These are phyloP conservation scores for Geoglossum cookeanum DNA, from an alignment of 2,329 filamentous ascomycete genomes.

Conservation along the genomic window DNA sequence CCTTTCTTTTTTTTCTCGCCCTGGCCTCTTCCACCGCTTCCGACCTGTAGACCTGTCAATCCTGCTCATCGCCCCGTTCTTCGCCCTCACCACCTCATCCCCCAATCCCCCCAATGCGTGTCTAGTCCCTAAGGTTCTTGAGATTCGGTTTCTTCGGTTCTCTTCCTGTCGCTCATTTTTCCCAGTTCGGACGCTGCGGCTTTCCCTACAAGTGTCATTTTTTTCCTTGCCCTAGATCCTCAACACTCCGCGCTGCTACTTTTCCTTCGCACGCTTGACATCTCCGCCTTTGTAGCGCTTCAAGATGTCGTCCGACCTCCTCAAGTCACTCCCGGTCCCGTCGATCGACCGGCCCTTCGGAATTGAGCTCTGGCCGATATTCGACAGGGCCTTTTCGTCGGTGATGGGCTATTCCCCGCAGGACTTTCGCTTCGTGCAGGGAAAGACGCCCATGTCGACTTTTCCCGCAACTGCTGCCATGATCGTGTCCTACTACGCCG, in stretches of 20 bases:
- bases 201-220: neutral
- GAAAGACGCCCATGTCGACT: conserved; percentile 77
- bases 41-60: no score
- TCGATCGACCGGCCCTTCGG: conserved; percentile 86
- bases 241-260: neutral
- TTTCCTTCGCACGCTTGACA: neutral
- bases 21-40: neutral
- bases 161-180: conserved; percentile 6
- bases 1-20: conserved; percentile 6
- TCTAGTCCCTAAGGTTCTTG: neutral
- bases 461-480: conserved; percentile 64
- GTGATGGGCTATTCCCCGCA: conserved; percentile 66
- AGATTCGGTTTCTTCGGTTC: neutral
- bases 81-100: neutral
- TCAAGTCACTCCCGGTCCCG: conserved; percentile 32
- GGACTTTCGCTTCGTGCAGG: conserved; percentile 68
- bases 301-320: neutral
- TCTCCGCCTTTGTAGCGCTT: neutral
- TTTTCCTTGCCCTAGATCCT: neutral
- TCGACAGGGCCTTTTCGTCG: conserved; percentile 65
- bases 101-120: neutral
- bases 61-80: no score
- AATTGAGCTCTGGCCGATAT: conserved; percentile 80
- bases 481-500: conserved; percentile 72
- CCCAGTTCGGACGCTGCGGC: neutral